A percentile compares a stretch with the other conserved stretches of the same genome.
phyloP scores from a whole-genome alignment of 106 monocot species.

The Dendrobium nobile region DNA sequence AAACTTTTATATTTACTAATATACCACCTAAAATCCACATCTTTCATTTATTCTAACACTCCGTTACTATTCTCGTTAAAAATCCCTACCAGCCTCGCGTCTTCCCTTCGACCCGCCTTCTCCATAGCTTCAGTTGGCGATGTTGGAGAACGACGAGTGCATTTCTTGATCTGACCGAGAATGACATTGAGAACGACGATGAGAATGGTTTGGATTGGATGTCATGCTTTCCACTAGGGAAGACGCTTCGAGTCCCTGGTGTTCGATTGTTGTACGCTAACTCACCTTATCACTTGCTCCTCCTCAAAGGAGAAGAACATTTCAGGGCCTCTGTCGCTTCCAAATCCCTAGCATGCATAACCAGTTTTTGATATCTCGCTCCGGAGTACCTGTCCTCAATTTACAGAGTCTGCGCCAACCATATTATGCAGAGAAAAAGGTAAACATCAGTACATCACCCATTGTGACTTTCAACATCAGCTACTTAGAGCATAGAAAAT shows the following conservation, averaged over 20 bases:
- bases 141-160: no score
- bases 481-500: no score
- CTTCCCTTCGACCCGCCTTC: no score
- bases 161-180: constrained; percentile 74
- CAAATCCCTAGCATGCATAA: constrained; percentile 40
- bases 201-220: constrained; percentile 57
- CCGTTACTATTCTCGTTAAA: no score
- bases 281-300: constrained; percentile 49
- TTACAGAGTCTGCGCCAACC: constrained; percentile 48
- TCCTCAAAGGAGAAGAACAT: neutral
- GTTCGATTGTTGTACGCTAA: constrained; percentile 55
- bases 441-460: no score
- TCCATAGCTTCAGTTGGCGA: no score
- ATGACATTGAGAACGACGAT: constrained; percentile 53
- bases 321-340: constrained; percentile 17
- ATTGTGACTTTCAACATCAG: no score
- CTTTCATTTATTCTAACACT: no score
- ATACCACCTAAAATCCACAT: no score
- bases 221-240: constrained; percentile 48
- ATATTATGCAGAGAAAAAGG: neutral
- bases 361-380: constrained; percentile 43
- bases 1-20: no score
- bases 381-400: constrained; percentile 41
- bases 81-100: no score
- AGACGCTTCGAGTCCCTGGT: constrained; percentile 60